Evolutionary conservation across 169 alveolate species (phyloP).

Genomic region (Plasmodium ovale): DNA sequence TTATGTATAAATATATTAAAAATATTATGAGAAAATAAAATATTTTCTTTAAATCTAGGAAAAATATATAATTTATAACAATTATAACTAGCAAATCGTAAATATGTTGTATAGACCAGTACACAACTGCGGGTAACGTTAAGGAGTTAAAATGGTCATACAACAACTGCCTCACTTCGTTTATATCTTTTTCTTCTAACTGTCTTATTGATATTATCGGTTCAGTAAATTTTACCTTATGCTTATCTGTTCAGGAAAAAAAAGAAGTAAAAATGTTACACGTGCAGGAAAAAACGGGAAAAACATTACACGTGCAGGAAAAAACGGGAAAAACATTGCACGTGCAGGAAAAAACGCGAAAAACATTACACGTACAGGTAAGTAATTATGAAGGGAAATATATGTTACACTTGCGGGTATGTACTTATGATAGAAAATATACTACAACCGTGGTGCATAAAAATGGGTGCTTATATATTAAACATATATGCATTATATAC

Average conservation of each 20-base stretch:
- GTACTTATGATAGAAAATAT: background rate
- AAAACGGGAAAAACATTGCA: slow-evolving; percentile 4
- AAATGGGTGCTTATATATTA: too few species aligned
- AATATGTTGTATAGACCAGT: slow-evolving; percentile 87
- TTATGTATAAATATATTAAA: slow-evolving; percentile 85
- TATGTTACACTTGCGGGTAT: too few species aligned
- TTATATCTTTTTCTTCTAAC: slow-evolving; percentile 77
- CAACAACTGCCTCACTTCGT: slow-evolving; percentile 79
- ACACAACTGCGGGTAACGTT: slow-evolving; percentile 84
- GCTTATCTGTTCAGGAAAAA: slow-evolving; percentile 50
- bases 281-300: background rate
- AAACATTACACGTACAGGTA: background rate
- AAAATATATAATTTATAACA: slow-evolving; percentile 79
- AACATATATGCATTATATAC: too few species aligned
- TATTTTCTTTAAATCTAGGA: slow-evolving; percentile 82
- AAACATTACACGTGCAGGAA: background rate
- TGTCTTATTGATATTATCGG: slow-evolving; percentile 53
- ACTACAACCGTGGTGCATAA: background rate
- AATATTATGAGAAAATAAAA: slow-evolving; percentile 82
- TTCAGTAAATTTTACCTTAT: slow-evolving; percentile 45
- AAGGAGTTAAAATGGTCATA: slow-evolving; percentile 85
- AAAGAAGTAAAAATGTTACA: background rate
- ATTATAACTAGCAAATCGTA: slow-evolving; percentile 84
- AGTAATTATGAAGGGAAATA: too few species aligned
- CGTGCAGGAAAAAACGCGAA: background rate